Percentiles rank a stretch among this genome's conserved stretches.
Evolutionary conservation across 208 protist genomes (phyloP).

Genomic region (Leishmania aethiopica): DNA sequence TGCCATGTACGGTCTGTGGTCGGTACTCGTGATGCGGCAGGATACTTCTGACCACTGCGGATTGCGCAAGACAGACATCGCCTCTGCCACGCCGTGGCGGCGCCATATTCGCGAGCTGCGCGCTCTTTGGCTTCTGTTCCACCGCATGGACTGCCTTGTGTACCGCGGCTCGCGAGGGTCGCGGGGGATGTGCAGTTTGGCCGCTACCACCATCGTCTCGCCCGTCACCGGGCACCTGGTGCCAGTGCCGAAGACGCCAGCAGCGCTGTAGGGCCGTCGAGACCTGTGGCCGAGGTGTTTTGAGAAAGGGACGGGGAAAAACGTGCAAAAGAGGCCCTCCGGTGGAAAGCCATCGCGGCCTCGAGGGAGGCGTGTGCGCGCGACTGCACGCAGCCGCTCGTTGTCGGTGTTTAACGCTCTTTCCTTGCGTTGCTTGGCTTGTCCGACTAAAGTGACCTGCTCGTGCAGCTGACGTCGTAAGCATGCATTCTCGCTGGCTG

Average conservation of each 20-base stretch:
- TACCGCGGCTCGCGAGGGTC: conserved; percentile 31
- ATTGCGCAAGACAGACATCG: conserved; percentile 4
- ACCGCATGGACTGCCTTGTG: conserved; percentile 33
- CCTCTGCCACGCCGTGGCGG: conserved; percentile 10
- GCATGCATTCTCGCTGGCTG: neutral
- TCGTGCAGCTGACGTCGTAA: neutral
- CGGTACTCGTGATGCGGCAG: conserved; percentile 37
- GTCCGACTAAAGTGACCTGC: neutral
- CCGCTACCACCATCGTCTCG: conserved; percentile 25
- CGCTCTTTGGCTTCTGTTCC: conserved; percentile 27
- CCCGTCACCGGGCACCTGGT: conserved; percentile 25
- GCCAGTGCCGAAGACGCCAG: neutral
- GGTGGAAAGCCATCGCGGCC: too few species aligned
- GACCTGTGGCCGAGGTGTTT: neutral
- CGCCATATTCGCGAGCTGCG: conserved; percentile 33
- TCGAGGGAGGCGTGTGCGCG: neutral
- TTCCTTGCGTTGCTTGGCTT: neutral
- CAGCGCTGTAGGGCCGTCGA: neutral
- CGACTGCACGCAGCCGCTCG: neutral
- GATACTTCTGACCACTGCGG: conserved; percentile 29
- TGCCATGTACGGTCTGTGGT: conserved; percentile 50
- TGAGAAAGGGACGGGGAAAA: neutral
- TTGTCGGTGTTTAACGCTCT: neutral
- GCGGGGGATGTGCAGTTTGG: conserved; percentile 16
- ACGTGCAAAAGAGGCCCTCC: neutral